Conservation (phyloP, 805 yeast species). For the Suhomyces faveliae region DNA sequence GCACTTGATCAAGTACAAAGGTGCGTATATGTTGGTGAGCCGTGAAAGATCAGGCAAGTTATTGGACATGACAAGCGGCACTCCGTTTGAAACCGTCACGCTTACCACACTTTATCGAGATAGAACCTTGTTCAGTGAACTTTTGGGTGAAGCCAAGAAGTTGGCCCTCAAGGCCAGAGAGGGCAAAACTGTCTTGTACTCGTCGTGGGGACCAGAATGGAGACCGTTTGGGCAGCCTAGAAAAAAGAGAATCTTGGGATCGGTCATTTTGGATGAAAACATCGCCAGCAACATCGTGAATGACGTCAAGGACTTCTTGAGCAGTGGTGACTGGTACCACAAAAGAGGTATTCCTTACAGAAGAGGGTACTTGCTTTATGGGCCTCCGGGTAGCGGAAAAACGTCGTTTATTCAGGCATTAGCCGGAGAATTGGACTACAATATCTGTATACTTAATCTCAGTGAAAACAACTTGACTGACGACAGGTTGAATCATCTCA, state of each 20-base stretch:
- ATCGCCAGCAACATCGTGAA: conserved; percentile 60
- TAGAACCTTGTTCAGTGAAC: conserved; percentile 61
- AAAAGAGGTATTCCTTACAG: conserved; percentile 97
- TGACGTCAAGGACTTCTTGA: conserved; percentile 80
- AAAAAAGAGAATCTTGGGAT: conserved; percentile 76
- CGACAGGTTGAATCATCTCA: conserved; percentile 88
- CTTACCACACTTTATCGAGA: conserved; percentile 87
- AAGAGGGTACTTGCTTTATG: conserved; percentile 88
- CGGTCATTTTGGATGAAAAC: conserved; percentile 81
- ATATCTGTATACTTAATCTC: conserved; percentile 87
- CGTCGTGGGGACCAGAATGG: conserved; percentile 99
- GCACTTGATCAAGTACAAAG: conserved; percentile 80
- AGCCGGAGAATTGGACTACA: conserved; percentile 94
- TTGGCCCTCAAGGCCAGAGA: conserved; percentile 80
- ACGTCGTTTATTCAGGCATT: conserved; percentile 94
- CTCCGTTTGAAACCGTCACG: conserved; percentile 96
- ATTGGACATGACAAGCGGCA: conserved; percentile 84
- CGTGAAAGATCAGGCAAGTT: conserved; percentile 89
- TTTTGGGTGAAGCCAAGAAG: conserved; percentile 79
- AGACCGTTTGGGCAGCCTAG: conserved; percentile 96
- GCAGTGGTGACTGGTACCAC: conserved; percentile 86
- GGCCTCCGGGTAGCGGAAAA: conserved; percentile 98
- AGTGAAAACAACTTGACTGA: conserved; percentile 92
- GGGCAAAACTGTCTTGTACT: conserved; percentile 90
- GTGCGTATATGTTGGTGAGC: conserved; percentile 84